Evolutionary conservation across 257 asterid species (phyloP).

Genomic region (Solanum sitiens): DNA sequence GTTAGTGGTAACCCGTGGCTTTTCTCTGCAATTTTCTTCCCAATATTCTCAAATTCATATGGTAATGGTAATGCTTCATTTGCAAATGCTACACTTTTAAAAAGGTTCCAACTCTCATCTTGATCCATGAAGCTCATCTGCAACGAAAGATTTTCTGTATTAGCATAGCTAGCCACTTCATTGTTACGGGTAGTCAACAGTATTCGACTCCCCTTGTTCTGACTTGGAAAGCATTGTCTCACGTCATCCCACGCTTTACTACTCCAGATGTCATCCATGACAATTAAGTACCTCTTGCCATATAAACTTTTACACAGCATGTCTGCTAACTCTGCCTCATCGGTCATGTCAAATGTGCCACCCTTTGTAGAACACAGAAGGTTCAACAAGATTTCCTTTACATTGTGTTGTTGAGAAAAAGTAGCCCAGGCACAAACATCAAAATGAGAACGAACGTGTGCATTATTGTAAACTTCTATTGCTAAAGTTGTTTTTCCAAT

Average conservation of each 20-base stretch:
- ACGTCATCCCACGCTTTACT: background rate
- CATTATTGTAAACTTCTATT: background rate
- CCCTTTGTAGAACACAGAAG: background rate
- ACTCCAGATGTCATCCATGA: constrained; percentile 12
- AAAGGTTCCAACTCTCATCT: constrained; percentile 1
- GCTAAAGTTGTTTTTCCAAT: background rate
- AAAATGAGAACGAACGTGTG: background rate
- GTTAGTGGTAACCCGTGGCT: background rate
- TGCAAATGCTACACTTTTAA: background rate
- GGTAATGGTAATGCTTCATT: background rate
- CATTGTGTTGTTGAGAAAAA: background rate
- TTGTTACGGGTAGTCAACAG: background rate
- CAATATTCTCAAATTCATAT: background rate
- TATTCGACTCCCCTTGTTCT: constrained; percentile 3
- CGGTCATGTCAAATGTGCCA: background rate
- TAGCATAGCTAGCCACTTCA: background rate
- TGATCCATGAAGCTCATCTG: background rate
- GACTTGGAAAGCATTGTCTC: background rate
- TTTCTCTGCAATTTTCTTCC: background rate
- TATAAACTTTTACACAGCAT: background rate
- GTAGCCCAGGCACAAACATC: constrained; percentile 3
- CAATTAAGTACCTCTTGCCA: background rate
- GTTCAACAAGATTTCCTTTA: background rate
- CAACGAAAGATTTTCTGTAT: background rate
- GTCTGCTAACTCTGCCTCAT: background rate